Percentiles rank a stretch among this genome's conserved stretches.
Evolutionary conservation across 2,329 filamentous ascomycete genomes (phyloP).

Genomic region (Fusarium sp.): DNA sequence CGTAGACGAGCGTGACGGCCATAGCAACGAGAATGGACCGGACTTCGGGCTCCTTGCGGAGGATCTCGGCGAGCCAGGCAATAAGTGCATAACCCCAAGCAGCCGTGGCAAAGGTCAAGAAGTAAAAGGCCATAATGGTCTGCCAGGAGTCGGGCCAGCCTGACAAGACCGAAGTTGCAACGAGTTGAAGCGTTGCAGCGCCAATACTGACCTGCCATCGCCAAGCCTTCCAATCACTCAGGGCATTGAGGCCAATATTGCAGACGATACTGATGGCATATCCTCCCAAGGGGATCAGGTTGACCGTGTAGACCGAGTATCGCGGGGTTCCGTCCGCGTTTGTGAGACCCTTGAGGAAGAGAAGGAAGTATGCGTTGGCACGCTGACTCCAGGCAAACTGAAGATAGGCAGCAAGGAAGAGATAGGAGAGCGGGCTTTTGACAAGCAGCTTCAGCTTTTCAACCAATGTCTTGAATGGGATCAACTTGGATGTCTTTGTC

Average conservation of each 20-base stretch:
- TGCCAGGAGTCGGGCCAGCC: constrained; percentile 36
- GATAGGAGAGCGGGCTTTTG: constrained; percentile 37
- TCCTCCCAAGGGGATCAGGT: constrained; percentile 61
- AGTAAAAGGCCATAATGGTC: constrained; percentile 50
- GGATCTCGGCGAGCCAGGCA: constrained; percentile 46
- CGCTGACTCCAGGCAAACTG: constrained; percentile 52
- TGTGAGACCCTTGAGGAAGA: constrained; percentile 49
- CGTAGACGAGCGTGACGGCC: constrained; percentile 37
- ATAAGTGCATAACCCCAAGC: constrained; percentile 48
- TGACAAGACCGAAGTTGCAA: constrained; percentile 47
- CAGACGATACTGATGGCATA: constrained; percentile 57
- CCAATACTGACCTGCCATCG: constrained; percentile 67
- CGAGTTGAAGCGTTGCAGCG: constrained; percentile 54
- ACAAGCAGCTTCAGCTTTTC: constrained; percentile 33
- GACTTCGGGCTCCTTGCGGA: constrained; percentile 48
- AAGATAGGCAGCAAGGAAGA: constrained; percentile 50
- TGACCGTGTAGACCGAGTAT: constrained; percentile 58
- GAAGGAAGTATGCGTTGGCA: constrained; percentile 51
- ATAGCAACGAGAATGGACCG: constrained; percentile 36
- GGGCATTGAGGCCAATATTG: constrained; percentile 65
- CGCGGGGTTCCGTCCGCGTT: constrained; percentile 25
- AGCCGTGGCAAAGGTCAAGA: constrained; percentile 52
- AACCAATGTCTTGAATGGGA: constrained; percentile 25
- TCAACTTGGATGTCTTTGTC: constrained; percentile 32
- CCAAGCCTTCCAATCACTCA: constrained; percentile 58